phyloP scores from a whole-genome alignment of 345 rosid species.

The Hibiscus tridactylites region DNA sequence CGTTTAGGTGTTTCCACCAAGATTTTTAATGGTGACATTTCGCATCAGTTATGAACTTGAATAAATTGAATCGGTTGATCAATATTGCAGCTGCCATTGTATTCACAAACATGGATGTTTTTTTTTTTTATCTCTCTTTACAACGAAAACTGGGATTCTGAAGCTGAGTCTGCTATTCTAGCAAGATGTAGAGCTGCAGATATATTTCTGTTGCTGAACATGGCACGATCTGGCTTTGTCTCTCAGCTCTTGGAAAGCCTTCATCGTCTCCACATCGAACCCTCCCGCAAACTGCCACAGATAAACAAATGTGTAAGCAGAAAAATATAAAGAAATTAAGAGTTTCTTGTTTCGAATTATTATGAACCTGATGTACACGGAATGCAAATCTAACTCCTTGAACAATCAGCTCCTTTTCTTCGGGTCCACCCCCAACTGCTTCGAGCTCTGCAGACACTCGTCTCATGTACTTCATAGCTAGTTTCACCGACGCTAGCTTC shows the following conservation, averaged over 20 bases:
- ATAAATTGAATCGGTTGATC: background rate
- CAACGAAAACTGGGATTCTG: constrained; percentile 21
- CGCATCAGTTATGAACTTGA: background rate
- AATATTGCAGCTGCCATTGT: constrained; percentile 3
- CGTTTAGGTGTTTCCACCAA: background rate
- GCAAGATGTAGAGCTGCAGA: constrained; percentile 52
- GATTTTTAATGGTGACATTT: background rate
- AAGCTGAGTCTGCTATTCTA: constrained; percentile 55
- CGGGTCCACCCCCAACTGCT: constrained; percentile 53
- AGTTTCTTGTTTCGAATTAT: background rate
- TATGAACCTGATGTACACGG: constrained; percentile 93
- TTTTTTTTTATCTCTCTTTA: constrained; percentile 8
- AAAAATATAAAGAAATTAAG: too few species aligned
- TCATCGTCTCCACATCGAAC: constrained; percentile 88
- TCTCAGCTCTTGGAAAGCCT: constrained; percentile 86
- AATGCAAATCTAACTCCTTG: constrained; percentile 92
- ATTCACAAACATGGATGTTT: constrained; percentile 11
- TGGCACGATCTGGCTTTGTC: constrained; percentile 83
- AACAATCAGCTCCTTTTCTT: constrained; percentile 87
- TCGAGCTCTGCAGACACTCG: constrained; percentile 91
- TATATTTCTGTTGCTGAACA: constrained; percentile 47
- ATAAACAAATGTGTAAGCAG: background rate
- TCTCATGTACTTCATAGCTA: constrained; percentile 94
- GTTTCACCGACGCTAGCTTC: constrained; percentile 76
- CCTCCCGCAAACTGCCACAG: constrained; percentile 82